Base-by-base conservation (phyloP, 2,329 filamentous ascomycete genomes). In the Fusarium sulawesiense region DNA sequence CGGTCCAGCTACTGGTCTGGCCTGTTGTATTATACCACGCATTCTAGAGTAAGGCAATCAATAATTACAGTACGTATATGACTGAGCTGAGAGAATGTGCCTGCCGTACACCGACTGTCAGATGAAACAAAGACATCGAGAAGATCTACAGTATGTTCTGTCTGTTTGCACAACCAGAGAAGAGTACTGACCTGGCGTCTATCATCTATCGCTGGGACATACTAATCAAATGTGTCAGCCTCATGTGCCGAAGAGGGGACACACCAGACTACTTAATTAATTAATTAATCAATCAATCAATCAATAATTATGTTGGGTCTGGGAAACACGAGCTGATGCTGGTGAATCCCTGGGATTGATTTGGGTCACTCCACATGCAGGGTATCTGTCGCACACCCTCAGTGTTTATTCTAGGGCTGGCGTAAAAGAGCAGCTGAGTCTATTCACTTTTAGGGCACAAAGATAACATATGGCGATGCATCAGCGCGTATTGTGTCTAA, bases 311-410 rank as follows among this genome's bases (percentile, higher is more conserved):
- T 6, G 18, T 23, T 47, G 37, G 29, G 27, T 21, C 23, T 25
- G 40, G 16, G 25, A 32, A n/a, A 41, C 20, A 16, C n/a, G 40
- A 60, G 46, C 27, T 61, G 42, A 50, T 34, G 40, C 12, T 57
- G 44, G 45, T 58, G 44, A 49, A 74, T 68, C 65, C 65, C 48
- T 64, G 58, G 37, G 65, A 68, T 44, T 32, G 64, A 69, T 73
- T 64, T 46, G 46, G 57, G 62, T 47, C 40, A 49, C 60, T 63
- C 55, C 61, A 59, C 56, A 60, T 63, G 42, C 42, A 72, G 40
- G 34, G 45, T 41, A 46, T 64, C 18, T 64, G 58, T 56, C 54
- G 40, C 57, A 58, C 58, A 56, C 40, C 25, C 47, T 50, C 21
- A 18, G 12, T 34, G 30, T 16, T 8, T 48, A 20, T 48, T 21